phyloP scores from a whole-genome alignment of 2,329 filamentous ascomycete genomes.

The Anisogramma anomala region DNA sequence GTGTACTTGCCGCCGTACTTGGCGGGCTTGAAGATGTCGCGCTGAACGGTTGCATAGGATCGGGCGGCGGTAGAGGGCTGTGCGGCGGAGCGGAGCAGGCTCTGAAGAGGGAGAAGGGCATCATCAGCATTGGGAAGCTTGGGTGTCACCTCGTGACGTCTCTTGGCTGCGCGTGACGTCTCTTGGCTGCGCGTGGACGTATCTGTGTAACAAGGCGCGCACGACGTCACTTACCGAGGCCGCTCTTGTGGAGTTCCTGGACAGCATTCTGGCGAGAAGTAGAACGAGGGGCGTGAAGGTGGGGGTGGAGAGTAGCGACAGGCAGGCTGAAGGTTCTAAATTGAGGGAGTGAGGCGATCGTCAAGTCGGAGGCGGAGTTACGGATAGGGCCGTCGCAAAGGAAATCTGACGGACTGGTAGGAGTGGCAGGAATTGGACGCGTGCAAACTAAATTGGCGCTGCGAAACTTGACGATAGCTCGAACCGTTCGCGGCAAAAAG shows the following conservation, averaged over 20 bases:
- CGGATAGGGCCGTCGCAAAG: conserved; percentile 10
- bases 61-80: conserved; percentile 32
- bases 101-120: conserved; percentile 25
- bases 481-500: conserved; percentile 3
- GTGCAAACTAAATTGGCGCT: conserved; percentile 26
- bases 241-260: conserved; percentile 44
- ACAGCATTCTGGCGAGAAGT: conserved; percentile 38
- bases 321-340: not conserved
- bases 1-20: conserved; percentile 99
- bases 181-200: too few species aligned
- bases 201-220: not conserved
- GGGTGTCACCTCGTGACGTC: conserved; percentile 4
- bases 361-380: conserved; percentile 15
- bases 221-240: conserved; percentile 39
- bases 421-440: conserved; percentile 9
- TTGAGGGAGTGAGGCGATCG: not conserved
- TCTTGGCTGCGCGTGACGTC: too few species aligned
- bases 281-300: not conserved
- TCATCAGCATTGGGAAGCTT: conserved; percentile 19
- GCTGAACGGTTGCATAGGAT: conserved; percentile 70
- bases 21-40: conserved; percentile 97
- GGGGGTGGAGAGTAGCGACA: conserved; percentile 6
- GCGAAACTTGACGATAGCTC: conserved; percentile 19
- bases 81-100: conserved; percentile 39
- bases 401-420: conserved; percentile 8